Conservation (phyloP, 441 rosid species). For the Eruca vesicaria region DNA sequence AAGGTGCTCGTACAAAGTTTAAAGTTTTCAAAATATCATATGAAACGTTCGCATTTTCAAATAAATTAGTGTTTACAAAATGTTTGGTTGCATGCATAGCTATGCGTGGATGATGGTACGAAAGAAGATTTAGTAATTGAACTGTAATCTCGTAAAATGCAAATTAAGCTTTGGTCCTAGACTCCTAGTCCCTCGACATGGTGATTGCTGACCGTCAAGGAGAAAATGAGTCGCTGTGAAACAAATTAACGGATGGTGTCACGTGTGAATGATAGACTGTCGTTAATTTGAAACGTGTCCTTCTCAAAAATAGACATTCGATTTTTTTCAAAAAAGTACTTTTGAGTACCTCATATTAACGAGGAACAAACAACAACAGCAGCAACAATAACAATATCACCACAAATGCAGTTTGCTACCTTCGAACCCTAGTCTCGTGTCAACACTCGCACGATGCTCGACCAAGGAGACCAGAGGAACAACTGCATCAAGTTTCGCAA, state of each 20-base stretch:
- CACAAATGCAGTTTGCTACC: neutral
- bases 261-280: neutral
- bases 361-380: neutral
- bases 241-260: neutral
- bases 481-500: neutral
- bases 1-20: neutral
- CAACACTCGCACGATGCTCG: neutral
- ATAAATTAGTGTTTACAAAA: neutral
- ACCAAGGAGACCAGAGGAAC: neutral
- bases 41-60: neutral
- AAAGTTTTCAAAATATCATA: neutral
- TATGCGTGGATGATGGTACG: neutral
- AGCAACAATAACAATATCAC: neutral
- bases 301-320: neutral
- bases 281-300: neutral
- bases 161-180: neutral
- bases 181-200: neutral
- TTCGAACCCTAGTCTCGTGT: neutral
- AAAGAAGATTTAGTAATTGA: neutral
- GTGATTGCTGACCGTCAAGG: neutral
- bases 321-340: neutral
- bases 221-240: neutral
- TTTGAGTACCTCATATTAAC: neutral
- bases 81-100: neutral
- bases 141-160: neutral